A percentile compares a stretch with the other conserved stretches of the same genome.
Conservation (phyloP, 2,329 filamentous ascomycete genomes). For the Orbilia ellipsospora region DNA sequence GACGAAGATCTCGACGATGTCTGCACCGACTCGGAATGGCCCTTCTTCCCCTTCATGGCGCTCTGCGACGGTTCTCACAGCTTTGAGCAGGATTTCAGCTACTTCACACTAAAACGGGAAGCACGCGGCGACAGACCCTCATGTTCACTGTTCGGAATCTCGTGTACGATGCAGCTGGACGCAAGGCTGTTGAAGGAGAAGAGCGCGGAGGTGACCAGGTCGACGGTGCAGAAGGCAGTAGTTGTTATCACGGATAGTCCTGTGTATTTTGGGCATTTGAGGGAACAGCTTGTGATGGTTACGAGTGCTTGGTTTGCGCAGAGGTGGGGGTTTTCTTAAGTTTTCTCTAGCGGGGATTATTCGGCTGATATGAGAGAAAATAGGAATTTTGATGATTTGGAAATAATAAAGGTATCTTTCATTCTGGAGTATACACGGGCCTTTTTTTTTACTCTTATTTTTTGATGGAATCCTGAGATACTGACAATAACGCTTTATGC, state of each 20-base stretch:
- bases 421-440: conserved; percentile 1
- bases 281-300: conserved; percentile 88
- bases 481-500: conserved; percentile 59
- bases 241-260: conserved; percentile 94
- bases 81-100: conserved; percentile 94
- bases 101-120: conserved; percentile 78
- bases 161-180: conserved; percentile 92
- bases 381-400: conserved; percentile 86
- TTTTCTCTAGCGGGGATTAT: neutral
- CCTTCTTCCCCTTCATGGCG: conserved; percentile 93
- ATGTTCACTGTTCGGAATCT: conserved; percentile 93
- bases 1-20: conserved; percentile 78
- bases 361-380: conserved; percentile 33
- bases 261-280: conserved; percentile 82
- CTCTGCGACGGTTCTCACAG: conserved; percentile 95
- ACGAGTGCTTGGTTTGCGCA: conserved; percentile 97
- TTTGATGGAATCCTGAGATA: neutral
- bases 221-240: conserved; percentile 96
- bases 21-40: conserved; percentile 86
- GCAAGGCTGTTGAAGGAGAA: conserved; percentile 79
- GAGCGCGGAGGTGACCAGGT: conserved; percentile 90
- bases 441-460: conserved; percentile 22
- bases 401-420: conserved; percentile 76
- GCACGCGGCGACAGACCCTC: conserved; percentile 68
- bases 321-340: conserved; percentile 65